phyloP scores from a whole-genome alignment of 768 basidiomycete genomes.

The Coprinopsis sp. region DNA sequence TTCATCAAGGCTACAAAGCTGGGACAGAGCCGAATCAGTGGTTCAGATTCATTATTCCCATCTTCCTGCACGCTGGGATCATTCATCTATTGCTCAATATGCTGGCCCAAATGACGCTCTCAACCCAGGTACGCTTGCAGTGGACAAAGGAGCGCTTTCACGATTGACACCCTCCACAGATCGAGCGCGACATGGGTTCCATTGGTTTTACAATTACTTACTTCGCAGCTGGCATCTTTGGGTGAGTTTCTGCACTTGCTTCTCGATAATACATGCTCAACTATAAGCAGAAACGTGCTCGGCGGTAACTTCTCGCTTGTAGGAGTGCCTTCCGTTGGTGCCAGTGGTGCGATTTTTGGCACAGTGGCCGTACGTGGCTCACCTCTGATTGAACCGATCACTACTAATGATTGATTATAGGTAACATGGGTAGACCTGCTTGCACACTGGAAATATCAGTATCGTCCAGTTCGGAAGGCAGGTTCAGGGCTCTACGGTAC shows the following conservation, averaged over 20 bases:
- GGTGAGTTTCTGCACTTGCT: too few relatives aligned
- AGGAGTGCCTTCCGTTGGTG: constrained; percentile 85
- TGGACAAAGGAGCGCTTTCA: not conserved
- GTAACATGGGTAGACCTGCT: constrained; percentile 86
- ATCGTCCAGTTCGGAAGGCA: constrained; percentile 77
- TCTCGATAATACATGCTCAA: too few relatives aligned
- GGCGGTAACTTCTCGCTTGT: constrained; percentile 92
- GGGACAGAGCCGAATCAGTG: constrained; percentile 40
- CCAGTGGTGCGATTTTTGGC: constrained; percentile 90
- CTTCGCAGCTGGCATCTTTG: constrained; percentile 89
- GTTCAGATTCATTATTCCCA: constrained; percentile 80
- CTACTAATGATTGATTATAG: constrained; percentile 22
- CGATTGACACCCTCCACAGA: constrained; percentile 34
- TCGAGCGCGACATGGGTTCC: constrained; percentile 91
- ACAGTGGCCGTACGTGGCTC: constrained; percentile 59
- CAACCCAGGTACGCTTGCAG: constrained; percentile 54
- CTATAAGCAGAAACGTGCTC: constrained; percentile 78
- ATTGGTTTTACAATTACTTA: constrained; percentile 82
- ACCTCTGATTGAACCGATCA: not conserved
- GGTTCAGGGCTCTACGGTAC: constrained; percentile 7
- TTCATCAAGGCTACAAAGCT: not conserved
- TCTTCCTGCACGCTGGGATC: constrained; percentile 94
- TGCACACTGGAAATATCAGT: constrained; percentile 89
- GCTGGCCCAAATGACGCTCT: constrained; percentile 77
- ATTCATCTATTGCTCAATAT: constrained; percentile 91